Evolutionary conservation across 1,139 yeast species (phyloP), one percentile per base, ranked within the genome.

Genomic region (Protomyces inouyei): DNA sequence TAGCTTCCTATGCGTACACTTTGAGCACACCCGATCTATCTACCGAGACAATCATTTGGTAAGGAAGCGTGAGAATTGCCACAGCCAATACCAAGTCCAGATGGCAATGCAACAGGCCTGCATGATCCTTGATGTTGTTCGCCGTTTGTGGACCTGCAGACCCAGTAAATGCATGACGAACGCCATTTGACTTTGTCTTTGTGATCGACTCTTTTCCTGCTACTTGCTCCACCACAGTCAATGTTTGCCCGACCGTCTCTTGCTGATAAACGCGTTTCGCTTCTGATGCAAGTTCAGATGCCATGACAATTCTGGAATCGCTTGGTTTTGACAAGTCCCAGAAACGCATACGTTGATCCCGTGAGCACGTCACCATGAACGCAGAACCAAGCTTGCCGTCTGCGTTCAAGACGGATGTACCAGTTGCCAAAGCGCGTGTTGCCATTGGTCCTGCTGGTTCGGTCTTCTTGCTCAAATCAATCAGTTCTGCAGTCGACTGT

Each of bases 11-110:
- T 40, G 63, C 56, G 73, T 81, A 85, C 1, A 87, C 80, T 71
- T 83, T 83, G 48, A 87, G 78, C 6, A 76, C 76, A 0, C 95
- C 95, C 55, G 82, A 77, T 60, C 88, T 73, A 70, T 87, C 93
- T 2, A 78, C 88, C 0, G 87, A 78, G 0, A 87, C 76, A 5
- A 87, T 73, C 85, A 87, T 81, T 56, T 81, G 83, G 69, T 79
- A 84, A 0, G 93, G 92, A 18, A 74, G 73, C 10, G 76, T 70
- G 21, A 83, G 68, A 18, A 81, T 69, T 0, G 79, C 81, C 12
- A 86, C 73, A 52, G 78, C 86, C 1, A 79, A 80, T 37, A 87
- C 77, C 2, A 76, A 71, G 67, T 85, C 88, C 55, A 76, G 79
- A 61, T 82, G 85, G 56, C 74, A 75, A 60, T 75, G 75, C 51